A percentile compares a stretch with the other conserved stretches of the same genome.
Evolutionary conservation across 805 yeast species (phyloP).

Genomic region (Candida krabiensis): DNA sequence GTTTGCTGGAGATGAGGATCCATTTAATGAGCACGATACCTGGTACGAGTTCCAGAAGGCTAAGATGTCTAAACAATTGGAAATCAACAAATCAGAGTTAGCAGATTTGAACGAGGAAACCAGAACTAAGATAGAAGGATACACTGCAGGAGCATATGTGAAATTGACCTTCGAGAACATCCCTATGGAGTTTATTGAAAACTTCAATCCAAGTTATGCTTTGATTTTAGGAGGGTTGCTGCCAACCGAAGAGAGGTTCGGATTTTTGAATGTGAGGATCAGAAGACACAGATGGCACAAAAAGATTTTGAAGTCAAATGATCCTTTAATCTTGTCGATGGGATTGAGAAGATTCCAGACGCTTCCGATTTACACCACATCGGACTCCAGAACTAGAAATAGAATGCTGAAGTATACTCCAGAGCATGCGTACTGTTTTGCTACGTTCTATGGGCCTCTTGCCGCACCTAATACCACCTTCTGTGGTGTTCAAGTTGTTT

Average conservation of each 20-base stretch:
- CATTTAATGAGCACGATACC: conserved; percentile 76
- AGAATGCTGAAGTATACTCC: conserved; percentile 98
- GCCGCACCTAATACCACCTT: conserved; percentile 98
- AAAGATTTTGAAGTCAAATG: conserved; percentile 90
- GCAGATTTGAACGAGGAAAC: conserved; percentile 74
- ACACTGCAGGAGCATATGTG: conserved; percentile 90
- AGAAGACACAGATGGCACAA: conserved; percentile 99
- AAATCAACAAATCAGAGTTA: conserved; percentile 82
- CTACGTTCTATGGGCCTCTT: conserved; percentile 94
- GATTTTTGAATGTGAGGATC: conserved; percentile 87
- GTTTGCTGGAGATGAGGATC: conserved; percentile 71
- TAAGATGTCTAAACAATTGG: conserved; percentile 93
- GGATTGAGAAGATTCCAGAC: conserved; percentile 99
- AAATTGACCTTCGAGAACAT: conserved; percentile 77
- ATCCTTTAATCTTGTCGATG: conserved; percentile 87
- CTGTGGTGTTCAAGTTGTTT: conserved; percentile 90
- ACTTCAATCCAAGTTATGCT: conserved; percentile 84
- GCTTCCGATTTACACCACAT: conserved; percentile 90
- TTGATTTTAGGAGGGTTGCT: conserved; percentile 87
- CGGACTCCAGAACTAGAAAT: conserved; percentile 96
- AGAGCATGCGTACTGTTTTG: conserved; percentile 95
- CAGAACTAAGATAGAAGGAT: conserved; percentile 85
- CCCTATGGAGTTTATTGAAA: conserved; percentile 88
- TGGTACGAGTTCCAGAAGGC: conserved; percentile 98
- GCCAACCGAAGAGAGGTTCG: conserved; percentile 89